Percentiles rank a stretch among this genome's conserved stretches.
Conservation (phyloP, 2,329 filamentous ascomycete genomes). For the Talaromyces albobiverticillius region DNA sequence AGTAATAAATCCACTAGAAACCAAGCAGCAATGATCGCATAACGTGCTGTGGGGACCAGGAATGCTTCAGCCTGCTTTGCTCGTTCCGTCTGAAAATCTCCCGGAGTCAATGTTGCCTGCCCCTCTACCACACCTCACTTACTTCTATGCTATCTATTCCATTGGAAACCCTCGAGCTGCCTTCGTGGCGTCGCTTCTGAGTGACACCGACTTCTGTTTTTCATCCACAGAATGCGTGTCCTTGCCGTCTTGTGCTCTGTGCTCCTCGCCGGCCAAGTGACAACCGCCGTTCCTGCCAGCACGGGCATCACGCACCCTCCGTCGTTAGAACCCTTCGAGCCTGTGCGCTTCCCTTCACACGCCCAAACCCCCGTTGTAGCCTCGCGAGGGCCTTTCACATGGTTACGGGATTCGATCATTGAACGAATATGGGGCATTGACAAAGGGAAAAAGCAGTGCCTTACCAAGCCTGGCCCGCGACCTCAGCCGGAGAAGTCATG, state of each 20-base stretch:
- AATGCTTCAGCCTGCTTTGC: too few relatives aligned
- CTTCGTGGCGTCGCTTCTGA: conserved; percentile 11
- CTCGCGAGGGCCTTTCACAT: conserved; percentile 35
- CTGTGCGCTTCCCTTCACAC: conserved; percentile 27
- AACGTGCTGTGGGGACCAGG: too few relatives aligned
- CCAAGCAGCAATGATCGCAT: too few relatives aligned
- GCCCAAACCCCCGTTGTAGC: conserved; percentile 26
- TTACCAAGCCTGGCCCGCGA: conserved; percentile 16
- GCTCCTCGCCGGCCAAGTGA: conserved; percentile 17
- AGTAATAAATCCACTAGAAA: too few relatives aligned
- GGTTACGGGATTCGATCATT: conserved; percentile 42
- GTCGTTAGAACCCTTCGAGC: conserved; percentile 29
- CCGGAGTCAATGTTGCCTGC: too few relatives aligned
- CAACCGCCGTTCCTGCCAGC: conserved; percentile 33
- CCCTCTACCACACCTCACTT: not conserved
- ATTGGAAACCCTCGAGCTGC: not conserved
- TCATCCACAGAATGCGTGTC: conserved; percentile 19
- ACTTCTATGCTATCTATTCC: not conserved
- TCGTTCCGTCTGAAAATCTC: too few relatives aligned
- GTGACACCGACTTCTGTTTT: not conserved
- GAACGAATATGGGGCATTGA: conserved; percentile 43
- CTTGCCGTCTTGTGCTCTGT: conserved; percentile 20
- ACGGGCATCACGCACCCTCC: conserved; percentile 28
- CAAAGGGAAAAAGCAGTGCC: conserved; percentile 21
- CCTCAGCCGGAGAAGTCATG: conserved; percentile 37